Base-by-base conservation (phyloP, 2,329 filamentous ascomycete species). In the Cadophora sp. region DNA sequence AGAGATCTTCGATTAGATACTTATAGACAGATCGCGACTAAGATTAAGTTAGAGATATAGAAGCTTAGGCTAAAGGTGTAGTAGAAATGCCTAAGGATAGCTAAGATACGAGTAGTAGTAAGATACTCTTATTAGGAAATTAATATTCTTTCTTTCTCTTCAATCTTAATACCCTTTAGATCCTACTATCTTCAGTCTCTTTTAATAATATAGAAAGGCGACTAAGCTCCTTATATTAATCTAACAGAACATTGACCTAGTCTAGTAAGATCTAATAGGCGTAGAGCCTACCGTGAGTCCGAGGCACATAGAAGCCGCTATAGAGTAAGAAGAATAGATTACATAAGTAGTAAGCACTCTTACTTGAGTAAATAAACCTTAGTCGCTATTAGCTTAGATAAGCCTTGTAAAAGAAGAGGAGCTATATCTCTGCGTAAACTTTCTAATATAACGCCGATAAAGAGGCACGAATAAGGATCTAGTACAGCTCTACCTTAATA, bases 301-400 rank as follows among this genome's bases (percentile, higher is more conserved):
- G 77, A 3, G 82, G 80, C 1, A 79, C 80, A 53, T 81, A 70
- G 48, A 83, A 81, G 50, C 76, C 77, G 3, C 80, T 79, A 67
- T 84, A 80, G 16, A 79, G 71, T 1, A 70, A 63, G n/a, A 86
- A 79, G 68, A 86, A 82, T 7, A 79, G 74, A 62, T 85, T 82
- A 73, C 84, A 87, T 0, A 86, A 78, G 71, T 82, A 86, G 71
- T 84, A 87, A 1, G 84, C 81, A 62, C 82, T 80, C 66, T 86
- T 86, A 76, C 80, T 83, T 3, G 83, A 83, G 64, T 80, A 80
- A 7, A 86, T 81, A 3, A 83, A 78, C 22, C 83, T 79, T 9
- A 83, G 82, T 34, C 72, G 76, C 12, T 72, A 69, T 0, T 66
- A 62, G 0, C 68, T n/a, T 2, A 73, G 62, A 34, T 78, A 68